Percentiles rank a stretch among this genome's conserved stretches.
Conservation (phyloP, 2,329 filamentous ascomycete species). For the Ramularia collo-cygni region DNA sequence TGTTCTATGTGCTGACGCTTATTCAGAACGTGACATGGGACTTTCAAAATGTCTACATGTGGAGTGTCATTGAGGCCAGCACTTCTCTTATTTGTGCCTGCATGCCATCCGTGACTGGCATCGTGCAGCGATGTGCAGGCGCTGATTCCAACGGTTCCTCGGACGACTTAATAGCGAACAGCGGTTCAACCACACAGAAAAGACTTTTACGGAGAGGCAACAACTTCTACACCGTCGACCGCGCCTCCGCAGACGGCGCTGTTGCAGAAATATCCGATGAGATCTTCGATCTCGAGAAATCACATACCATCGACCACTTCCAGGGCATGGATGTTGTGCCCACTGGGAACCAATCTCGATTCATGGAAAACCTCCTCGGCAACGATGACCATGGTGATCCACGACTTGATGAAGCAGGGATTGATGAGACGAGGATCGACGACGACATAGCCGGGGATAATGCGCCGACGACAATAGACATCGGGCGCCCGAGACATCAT, state of each 20-base stretch:
- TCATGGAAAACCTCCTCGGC: not conserved
- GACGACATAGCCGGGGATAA: not conserved
- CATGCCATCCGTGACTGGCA: conserved; percentile 12
- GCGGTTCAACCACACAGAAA: not conserved
- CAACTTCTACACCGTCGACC: conserved; percentile 1
- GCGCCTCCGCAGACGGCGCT: not conserved
- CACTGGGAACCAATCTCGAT: not conserved
- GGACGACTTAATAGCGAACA: not conserved
- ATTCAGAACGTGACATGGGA: conserved; percentile 10
- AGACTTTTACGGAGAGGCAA: not conserved
- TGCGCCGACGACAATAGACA: not conserved
- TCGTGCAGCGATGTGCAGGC: conserved; percentile 5
- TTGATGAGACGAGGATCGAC: too few relatives aligned
- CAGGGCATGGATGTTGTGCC: not conserved
- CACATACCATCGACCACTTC: not conserved
- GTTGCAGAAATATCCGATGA: not conserved
- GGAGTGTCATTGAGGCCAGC: conserved; percentile 13
- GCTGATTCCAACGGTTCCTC: not conserved
- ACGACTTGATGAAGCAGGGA: too few relatives aligned
- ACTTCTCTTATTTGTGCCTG: conserved; percentile 14
- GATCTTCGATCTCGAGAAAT: not conserved
- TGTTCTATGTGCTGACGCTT: not conserved
- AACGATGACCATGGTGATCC: not conserved
- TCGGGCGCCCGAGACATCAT: not conserved
- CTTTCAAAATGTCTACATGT: conserved; percentile 12